Conservation (phyloP, 2,329 filamentous ascomycete genomes). For the Fusarium sp. region DNA sequence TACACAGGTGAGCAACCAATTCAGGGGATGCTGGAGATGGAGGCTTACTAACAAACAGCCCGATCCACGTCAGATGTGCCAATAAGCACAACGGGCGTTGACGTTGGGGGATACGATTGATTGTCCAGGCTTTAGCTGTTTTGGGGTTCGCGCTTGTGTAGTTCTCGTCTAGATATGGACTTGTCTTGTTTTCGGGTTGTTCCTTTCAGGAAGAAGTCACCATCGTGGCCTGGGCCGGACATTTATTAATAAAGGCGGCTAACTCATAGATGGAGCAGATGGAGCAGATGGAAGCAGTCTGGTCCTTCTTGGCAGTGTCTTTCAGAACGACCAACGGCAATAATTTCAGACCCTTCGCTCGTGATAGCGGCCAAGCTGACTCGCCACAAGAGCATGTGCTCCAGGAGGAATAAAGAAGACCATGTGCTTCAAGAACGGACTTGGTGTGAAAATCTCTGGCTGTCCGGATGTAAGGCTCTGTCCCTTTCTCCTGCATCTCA, state of each 20-base stretch:
- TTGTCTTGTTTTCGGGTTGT: conserved; percentile 28
- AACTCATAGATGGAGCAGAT: neutral
- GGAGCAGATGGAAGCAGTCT: conserved; percentile 4
- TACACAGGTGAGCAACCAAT: conserved; percentile 7
- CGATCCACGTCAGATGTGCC: conserved; percentile 22
- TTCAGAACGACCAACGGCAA: conserved; percentile 3
- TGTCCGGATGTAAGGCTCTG: conserved; percentile 15
- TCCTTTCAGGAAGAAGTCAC: conserved; percentile 11
- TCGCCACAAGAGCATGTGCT: neutral
- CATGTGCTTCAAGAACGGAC: conserved; percentile 1
- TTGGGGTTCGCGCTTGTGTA: conserved; percentile 31
- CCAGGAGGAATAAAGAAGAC: neutral
- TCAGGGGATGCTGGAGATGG: conserved; percentile 24
- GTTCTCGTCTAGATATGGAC: conserved; percentile 31
- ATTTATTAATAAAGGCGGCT: conserved; percentile 13
- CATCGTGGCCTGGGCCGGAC: conserved; percentile 12
- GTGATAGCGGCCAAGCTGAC: conserved; percentile 9
- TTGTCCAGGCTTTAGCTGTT: conserved; percentile 38
- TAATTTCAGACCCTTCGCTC: conserved; percentile 2
- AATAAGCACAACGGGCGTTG: conserved; percentile 31
- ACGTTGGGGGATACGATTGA: conserved; percentile 42
- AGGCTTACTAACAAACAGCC: conserved; percentile 13
- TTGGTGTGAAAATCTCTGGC: conserved; percentile 14
- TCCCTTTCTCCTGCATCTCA: conserved; percentile 36
- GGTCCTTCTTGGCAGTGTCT: conserved; percentile 18